Percentiles rank a stretch among this genome's conserved stretches.
phyloP scores from a whole-genome alignment of 2,329 filamentous ascomycete genomes.

The Sporothrix protearum region DNA sequence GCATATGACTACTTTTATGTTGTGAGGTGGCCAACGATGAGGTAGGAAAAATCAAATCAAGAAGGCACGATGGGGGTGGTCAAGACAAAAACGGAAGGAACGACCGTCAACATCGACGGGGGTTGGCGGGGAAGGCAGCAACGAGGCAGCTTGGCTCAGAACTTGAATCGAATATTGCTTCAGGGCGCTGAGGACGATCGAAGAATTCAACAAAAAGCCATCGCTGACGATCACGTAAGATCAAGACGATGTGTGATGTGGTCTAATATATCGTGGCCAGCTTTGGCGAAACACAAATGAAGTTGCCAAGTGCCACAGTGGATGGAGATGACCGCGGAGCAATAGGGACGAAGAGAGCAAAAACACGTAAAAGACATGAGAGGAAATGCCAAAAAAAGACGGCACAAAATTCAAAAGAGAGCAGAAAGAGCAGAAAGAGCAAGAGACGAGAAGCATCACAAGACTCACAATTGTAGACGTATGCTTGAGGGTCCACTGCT shows the following conservation, averaged over 20 bases:
- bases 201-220: neutral
- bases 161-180: no score
- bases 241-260: neutral
- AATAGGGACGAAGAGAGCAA: neutral
- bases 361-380: neutral
- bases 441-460: neutral
- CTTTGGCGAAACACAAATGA: neutral
- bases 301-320: neutral
- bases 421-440: neutral
- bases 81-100: neutral
- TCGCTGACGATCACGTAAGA: neutral
- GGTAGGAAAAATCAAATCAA: neutral
- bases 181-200: no score
- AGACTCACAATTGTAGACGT: slow-evolving; percentile 36
- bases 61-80: neutral
- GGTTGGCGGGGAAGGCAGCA: neutral
- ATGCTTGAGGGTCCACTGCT: slow-evolving; percentile 38
- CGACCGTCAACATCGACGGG: neutral
- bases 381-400: neutral
- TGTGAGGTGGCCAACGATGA: neutral
- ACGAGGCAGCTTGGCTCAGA: neutral
- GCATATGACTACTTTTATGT: neutral
- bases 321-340: neutral
- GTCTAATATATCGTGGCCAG: neutral
- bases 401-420: neutral